phyloP scores from a whole-genome alignment of 78 protist genomes.

The Reticulomyxa filosa region DNA sequence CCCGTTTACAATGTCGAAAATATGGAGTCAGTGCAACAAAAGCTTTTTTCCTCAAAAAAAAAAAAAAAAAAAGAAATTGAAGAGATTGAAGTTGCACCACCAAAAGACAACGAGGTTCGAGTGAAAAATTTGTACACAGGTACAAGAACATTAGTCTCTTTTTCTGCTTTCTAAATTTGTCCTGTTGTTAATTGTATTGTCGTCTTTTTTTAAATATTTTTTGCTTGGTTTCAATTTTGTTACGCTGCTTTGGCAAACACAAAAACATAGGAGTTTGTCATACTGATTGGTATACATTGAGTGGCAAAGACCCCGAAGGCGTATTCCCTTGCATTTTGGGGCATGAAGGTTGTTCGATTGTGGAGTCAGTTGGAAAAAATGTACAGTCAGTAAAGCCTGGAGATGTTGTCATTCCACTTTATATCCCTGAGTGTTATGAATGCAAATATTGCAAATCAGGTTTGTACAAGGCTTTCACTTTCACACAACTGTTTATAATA shows the following conservation, averaged over 20 bases:
- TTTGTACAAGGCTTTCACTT: too few species aligned
- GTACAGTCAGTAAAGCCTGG: not conserved
- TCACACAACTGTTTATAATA: too few species aligned
- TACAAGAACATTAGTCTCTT: too few species aligned
- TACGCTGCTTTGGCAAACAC: too few species aligned
- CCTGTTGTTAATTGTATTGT: too few species aligned
- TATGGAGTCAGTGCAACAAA: too few species aligned
- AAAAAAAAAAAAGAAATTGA: too few species aligned
- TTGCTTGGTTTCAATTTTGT: too few species aligned
- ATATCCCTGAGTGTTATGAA: not conserved
- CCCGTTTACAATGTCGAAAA: too few species aligned
- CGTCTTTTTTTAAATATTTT: too few species aligned
- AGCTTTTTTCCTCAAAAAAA: too few species aligned
- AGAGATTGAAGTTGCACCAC: not conserved
- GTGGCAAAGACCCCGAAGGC: slow-evolving; percentile 14
- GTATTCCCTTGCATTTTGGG: slow-evolving; percentile 16
- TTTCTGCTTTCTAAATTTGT: too few species aligned
- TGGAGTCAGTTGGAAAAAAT: not conserved
- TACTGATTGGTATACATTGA: slow-evolving; percentile 4
- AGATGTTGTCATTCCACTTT: not conserved
- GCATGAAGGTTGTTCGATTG: slow-evolving; percentile 4
- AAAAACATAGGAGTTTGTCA: slow-evolving; percentile 10
- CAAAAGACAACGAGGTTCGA: not conserved
- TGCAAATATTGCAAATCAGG: not conserved
- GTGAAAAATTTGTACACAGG: not conserved